Percentiles rank a stretch among this genome's conserved stretches.
These are phyloP conservation scores for Gleditsia sinensis DNA, from an alignment of 306 rosid species.

Conservation along the genomic window DNA sequence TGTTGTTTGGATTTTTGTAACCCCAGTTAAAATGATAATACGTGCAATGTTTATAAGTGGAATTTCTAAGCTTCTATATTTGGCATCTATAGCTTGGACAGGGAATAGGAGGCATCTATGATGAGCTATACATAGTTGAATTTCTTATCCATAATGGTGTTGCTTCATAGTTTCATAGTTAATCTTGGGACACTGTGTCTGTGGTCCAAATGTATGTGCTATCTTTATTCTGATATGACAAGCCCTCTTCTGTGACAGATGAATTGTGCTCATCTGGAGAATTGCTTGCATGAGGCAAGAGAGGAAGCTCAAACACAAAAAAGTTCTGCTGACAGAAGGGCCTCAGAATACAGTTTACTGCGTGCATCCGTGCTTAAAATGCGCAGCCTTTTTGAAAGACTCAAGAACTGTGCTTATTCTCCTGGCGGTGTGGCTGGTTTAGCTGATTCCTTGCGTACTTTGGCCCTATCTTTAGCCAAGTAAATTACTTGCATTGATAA, in stretches of 20 bases:
- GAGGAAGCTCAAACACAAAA: constrained; percentile 99
- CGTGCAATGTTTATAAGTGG: no score
- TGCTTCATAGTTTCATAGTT: background rate
- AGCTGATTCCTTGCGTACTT: constrained; percentile 63
- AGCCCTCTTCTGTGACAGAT: constrained; percentile 53
- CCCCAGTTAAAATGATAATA: background rate
- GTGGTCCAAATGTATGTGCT: constrained; percentile 12
- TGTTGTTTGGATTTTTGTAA: background rate
- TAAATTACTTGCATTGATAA: no score
- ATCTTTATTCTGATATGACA: constrained; percentile 22
- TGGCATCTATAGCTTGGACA: background rate
- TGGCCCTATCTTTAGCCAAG: constrained; percentile 75
- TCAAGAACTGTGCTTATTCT: constrained; percentile 67
- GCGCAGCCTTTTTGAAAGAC: constrained; percentile 88
- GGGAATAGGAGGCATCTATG: constrained; percentile 17
- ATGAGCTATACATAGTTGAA: background rate
- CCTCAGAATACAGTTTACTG: constrained; percentile 75
- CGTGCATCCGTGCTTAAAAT: constrained; percentile 82
- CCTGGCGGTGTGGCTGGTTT: constrained; percentile 74
- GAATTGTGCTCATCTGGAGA: constrained; percentile 97
- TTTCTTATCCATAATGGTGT: background rate
- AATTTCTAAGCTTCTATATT: no score
- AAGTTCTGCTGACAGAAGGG: constrained; percentile 92
- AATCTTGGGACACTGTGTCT: background rate
- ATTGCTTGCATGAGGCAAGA: constrained; percentile 94